Evolutionary conservation across 495 filamentous ascomycete species (phyloP).

Genomic region (Hyaloscypha variabilis): DNA sequence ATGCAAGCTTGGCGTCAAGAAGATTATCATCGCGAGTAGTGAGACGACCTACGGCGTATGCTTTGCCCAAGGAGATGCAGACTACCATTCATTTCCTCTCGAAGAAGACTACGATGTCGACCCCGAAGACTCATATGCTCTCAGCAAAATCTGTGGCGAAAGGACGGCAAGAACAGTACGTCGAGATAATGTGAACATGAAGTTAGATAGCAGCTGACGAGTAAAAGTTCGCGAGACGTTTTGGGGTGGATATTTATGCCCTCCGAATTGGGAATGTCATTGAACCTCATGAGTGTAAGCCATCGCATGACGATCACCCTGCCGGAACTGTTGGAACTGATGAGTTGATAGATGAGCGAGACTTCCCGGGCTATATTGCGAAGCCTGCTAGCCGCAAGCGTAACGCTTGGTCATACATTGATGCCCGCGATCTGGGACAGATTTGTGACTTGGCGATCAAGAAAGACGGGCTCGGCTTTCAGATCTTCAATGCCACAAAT

Average conservation of each 20-base stretch:
- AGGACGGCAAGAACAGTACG: slow-evolving; percentile 47
- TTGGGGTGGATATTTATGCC: slow-evolving; percentile 59
- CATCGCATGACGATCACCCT: not conserved
- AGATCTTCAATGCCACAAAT: slow-evolving; percentile 65
- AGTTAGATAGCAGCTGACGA: not conserved
- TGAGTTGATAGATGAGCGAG: slow-evolving; percentile 36
- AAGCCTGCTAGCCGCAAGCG: slow-evolving; percentile 50
- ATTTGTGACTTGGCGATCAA: slow-evolving; percentile 55
- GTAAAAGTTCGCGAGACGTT: slow-evolving; percentile 59
- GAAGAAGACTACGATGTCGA: slow-evolving; percentile 63
- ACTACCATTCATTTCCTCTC: slow-evolving; percentile 52
- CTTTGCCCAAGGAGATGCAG: slow-evolving; percentile 57
- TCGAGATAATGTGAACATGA: not conserved
- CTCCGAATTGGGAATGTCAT: slow-evolving; percentile 61
- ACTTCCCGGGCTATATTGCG: slow-evolving; percentile 51
- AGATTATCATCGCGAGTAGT: slow-evolving; percentile 59
- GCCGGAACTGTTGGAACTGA: not conserved
- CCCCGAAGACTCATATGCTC: slow-evolving; percentile 59
- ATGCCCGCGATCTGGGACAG: slow-evolving; percentile 60
- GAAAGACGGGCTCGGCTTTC: slow-evolving; percentile 56
- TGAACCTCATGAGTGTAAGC: slow-evolving; percentile 59
- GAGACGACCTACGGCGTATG: slow-evolving; percentile 63
- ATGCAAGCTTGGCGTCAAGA: slow-evolving; percentile 60
- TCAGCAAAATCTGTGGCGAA: slow-evolving; percentile 62
- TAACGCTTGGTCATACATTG: slow-evolving; percentile 63